Percentiles rank a stretch among this genome's conserved stretches.
Evolutionary conservation across 1,284 basidiomycete genomes (phyloP).

Genomic region (Sanguinoderma infundibulare): DNA sequence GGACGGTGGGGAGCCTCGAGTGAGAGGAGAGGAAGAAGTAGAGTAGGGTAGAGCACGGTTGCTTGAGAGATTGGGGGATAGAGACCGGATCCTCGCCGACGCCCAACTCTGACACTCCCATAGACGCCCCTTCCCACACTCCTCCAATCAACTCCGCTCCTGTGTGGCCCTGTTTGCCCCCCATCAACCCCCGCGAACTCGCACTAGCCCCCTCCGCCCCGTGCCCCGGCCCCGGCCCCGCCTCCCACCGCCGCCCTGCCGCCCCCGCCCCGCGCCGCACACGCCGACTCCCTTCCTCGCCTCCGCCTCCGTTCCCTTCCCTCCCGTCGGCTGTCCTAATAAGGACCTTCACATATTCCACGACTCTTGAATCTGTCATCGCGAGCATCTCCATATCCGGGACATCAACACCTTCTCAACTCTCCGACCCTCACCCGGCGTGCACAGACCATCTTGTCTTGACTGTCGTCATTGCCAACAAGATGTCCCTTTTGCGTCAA

Average conservation of each 20-base stretch:
- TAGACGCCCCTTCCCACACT: conserved; percentile 21
- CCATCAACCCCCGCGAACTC: conserved; percentile 19
- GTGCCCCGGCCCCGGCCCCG: conserved; percentile 2
- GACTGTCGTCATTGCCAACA: not conserved
- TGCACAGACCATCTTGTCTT: not conserved
- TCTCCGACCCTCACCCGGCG: not conserved
- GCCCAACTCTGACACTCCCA: no score
- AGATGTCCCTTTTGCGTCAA: not conserved
- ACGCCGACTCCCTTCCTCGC: no score
- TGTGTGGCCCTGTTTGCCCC: conserved; percentile 24
- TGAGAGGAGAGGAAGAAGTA: conserved; percentile 12
- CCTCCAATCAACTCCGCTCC: conserved; percentile 28
- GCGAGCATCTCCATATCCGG: not conserved
- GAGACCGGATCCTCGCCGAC: conserved; percentile 20
- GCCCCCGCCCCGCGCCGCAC: no score
- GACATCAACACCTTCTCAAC: no score
- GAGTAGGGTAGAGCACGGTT: conserved; percentile 14
- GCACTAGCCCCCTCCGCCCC: conserved; percentile 19
- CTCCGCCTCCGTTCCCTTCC: no score
- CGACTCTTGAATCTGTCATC: no score
- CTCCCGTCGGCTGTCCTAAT: no score
- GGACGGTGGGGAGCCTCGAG: conserved; percentile 4
- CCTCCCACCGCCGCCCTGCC: not conserved
- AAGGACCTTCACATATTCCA: no score
- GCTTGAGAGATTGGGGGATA: conserved; percentile 24